phyloP scores from a whole-genome alignment of 768 basidiomycete genomes.

The Leccinellum albellum region DNA sequence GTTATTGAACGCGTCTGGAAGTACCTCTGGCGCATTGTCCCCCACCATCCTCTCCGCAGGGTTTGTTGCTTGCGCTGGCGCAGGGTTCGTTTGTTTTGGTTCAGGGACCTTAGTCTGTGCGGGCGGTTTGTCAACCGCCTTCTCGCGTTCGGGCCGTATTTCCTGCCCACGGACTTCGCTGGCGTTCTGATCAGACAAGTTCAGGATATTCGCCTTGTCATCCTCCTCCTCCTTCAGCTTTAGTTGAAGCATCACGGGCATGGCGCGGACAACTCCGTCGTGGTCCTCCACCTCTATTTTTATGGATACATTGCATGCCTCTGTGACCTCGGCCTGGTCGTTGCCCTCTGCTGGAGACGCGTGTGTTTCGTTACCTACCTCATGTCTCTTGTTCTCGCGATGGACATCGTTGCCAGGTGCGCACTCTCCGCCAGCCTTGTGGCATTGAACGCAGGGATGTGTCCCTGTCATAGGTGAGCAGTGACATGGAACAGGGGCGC shows the following conservation, averaged over 20 bases:
- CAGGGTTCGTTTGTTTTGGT: no score
- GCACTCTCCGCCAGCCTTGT: neutral
- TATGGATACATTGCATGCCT: neutral
- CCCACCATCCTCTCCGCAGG: no score
- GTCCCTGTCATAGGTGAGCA: no score
- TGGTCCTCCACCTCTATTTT: neutral
- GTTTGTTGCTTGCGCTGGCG: no score
- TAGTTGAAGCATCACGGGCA: neutral
- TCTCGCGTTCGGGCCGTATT: neutral
- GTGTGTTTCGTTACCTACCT: neutral
- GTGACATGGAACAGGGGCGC: neutral
- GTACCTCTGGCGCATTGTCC: no score
- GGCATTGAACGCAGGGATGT: no score
- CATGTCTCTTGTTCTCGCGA: neutral
- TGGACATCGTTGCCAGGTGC: neutral
- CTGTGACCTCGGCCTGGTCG: neutral
- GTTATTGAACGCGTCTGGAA: neutral
- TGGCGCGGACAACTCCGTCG: neutral
- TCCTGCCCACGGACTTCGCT: neutral
- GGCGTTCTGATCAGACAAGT: constrained; percentile 27
- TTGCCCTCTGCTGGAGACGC: neutral
- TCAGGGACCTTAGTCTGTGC: no score
- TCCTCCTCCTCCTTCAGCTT: neutral
- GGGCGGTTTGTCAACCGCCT: no score
- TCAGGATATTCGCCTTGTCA: neutral